Evolutionary conservation across 2,329 filamentous ascomycete genomes (phyloP), one percentile per base, ranked within the genome.

Genomic region (Fusarium floridanum): DNA sequence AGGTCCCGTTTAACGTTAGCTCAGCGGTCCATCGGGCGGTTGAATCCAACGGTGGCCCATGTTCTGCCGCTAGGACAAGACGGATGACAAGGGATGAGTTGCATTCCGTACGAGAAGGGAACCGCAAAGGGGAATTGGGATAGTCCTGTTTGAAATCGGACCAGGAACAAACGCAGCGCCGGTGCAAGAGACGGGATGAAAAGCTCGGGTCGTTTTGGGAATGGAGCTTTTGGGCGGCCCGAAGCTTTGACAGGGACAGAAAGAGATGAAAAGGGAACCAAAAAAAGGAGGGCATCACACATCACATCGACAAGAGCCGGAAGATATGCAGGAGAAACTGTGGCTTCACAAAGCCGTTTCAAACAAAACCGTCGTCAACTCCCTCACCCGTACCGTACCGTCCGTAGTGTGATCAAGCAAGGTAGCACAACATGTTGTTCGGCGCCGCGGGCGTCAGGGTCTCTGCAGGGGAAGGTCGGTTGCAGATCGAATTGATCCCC

Each of bases 1-100:
- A 24, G 43, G 43, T 48, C 57, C 68, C 27, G 59, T 66, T 73
- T 73, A 61, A 65, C 61, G 68, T 72, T 70, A 64, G 67, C 61
- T 43, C 32, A 68, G 66, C 65, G 66, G 68, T 53, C 36, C 50
- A 64, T 69, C 50, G 64, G 67, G 68, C 66, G 66, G 70, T 74
- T 71, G 62, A 71, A 66, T 72, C 45, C 76, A 77, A 77, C 71
- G 75, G 73, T 66, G 72, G 74, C 63, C 72, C 68, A 70, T 77
- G 76, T 71, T 68, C 70, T 57, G 53, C 57, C 69, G 69, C 71
- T 69, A 71, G 55, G 62, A 63, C 53, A 71, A 50, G 62, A 63
- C 53, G 55, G 62, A 63, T 55, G 66, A 75, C 71, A 65, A 78
- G 66, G 68, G 67, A 68, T 66, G 74, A 72, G 66, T 66, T 68